phyloP scores from a whole-genome alignment of 1,139 yeast genomes.

The Blastobotrys persicus region DNA sequence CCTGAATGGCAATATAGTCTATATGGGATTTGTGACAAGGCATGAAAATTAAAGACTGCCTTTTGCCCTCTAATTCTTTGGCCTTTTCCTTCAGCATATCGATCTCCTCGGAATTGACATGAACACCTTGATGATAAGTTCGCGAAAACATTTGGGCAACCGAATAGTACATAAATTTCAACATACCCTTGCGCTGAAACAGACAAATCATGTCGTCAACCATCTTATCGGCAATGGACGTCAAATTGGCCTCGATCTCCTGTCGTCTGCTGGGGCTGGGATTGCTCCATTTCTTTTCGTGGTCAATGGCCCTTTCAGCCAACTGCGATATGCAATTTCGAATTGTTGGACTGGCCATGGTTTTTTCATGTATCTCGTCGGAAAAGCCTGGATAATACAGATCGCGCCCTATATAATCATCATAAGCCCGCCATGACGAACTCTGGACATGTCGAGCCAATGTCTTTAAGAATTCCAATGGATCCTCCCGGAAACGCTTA shows the following conservation, averaged over 20 bases:
- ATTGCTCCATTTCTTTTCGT: conserved; percentile 29
- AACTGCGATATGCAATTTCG: conserved; percentile 33
- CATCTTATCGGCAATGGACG: conserved; percentile 33
- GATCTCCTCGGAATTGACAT: conserved; percentile 39
- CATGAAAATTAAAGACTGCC: conserved; percentile 41
- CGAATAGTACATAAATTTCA: conserved; percentile 38
- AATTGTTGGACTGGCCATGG: conserved; percentile 35
- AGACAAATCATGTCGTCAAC: conserved; percentile 38
- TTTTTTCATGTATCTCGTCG: conserved; percentile 32
- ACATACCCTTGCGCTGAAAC: conserved; percentile 35
- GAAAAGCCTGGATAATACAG: conserved; percentile 38
- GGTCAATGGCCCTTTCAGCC: conserved; percentile 34
- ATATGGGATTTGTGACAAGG: conserved; percentile 64
- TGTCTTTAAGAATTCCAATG: conserved; percentile 34
- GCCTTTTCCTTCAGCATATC: conserved; percentile 38
- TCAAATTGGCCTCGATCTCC: conserved; percentile 34
- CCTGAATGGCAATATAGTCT: conserved; percentile 62
- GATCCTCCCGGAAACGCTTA: conserved; percentile 39
- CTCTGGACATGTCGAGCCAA: conserved; percentile 37
- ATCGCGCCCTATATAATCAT: conserved; percentile 39
- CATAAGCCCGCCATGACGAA: conserved; percentile 40
- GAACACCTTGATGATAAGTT: conserved; percentile 45
- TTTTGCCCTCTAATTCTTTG: conserved; percentile 35
- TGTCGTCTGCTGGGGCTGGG: conserved; percentile 9
- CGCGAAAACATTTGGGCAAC: conserved; percentile 42